Conservation (phyloP, 192 early-diverging fungal genomes). For the Entomortierella chlamydospora region DNA sequence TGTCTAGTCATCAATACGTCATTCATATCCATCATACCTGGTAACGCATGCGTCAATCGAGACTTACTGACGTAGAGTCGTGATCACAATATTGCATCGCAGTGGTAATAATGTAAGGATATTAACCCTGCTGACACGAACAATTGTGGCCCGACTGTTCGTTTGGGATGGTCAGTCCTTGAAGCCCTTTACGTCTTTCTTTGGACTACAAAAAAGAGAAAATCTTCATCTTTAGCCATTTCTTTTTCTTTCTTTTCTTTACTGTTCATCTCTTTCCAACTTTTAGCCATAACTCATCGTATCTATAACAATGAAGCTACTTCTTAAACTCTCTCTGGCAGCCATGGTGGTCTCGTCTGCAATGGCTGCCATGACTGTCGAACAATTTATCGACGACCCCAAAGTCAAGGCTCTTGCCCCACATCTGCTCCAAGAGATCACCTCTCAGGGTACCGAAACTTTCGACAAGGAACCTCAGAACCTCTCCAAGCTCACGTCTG, state of each 20-base stretch:
- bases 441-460: conserved; percentile 24
- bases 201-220: too few species aligned
- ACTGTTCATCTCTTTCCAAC: neutral
- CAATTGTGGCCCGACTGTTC: too few species aligned
- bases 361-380: neutral
- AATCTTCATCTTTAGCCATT: too few species aligned
- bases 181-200: too few species aligned
- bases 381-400: conserved; percentile 25
- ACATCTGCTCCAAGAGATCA: conserved; percentile 36
- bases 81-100: neutral
- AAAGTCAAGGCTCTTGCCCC: conserved; percentile 20
- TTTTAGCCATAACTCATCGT: neutral
- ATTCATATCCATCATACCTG: too few species aligned
- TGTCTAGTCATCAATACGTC: too few species aligned
- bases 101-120: too few species aligned
- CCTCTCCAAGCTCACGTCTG: neutral
- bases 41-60: too few species aligned
- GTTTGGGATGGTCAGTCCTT: too few species aligned
- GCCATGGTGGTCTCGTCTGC: conserved; percentile 21
- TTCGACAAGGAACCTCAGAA: conserved; percentile 11
- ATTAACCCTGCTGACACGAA: too few species aligned
- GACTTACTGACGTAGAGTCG: too few species aligned
- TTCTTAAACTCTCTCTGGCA: conserved; percentile 44
- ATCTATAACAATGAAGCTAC: conserved; percentile 20
- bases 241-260: conserved; percentile 5